A percentile compares a stretch with the other conserved stretches of the same genome.
Conservation (phyloP, 2,329 filamentous ascomycete genomes). For the Pseudocercospora fijiensis region DNA sequence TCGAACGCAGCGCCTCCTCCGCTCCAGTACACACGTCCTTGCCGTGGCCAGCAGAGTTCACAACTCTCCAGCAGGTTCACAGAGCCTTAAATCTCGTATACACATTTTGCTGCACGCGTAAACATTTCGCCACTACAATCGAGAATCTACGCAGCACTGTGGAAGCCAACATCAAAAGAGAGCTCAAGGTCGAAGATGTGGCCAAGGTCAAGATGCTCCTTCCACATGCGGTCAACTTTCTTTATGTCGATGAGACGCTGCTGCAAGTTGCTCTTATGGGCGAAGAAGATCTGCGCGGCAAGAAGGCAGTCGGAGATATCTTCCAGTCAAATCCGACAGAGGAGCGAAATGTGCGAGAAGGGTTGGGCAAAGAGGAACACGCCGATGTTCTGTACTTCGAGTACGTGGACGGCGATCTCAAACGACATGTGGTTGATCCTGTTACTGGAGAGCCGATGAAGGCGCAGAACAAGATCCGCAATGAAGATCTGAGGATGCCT, state of each 20-base stretch:
- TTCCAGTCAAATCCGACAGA: conserved; percentile 42
- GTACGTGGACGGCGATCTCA: conserved; percentile 87
- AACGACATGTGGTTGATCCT: conserved; percentile 69
- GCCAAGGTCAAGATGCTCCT: conserved; percentile 76
- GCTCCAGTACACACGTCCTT: conserved; percentile 53
- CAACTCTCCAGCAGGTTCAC: conserved; percentile 71
- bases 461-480: conserved; percentile 64
- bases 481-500: conserved; percentile 85
- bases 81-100: conserved; percentile 87
- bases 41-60: conserved; percentile 75
- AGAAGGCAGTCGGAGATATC: conserved; percentile 55
- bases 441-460: conserved; percentile 72
- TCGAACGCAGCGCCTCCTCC: conserved; percentile 51
- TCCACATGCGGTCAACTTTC: conserved; percentile 76
- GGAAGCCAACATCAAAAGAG: conserved; percentile 73
- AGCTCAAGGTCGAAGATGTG: conserved; percentile 73
- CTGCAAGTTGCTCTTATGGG: conserved; percentile 77
- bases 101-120: conserved; percentile 91
- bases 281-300: conserved; percentile 64
- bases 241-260: conserved; percentile 80
- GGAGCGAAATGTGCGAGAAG: conserved; percentile 39
- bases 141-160: conserved; percentile 83
- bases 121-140: conserved; percentile 88
- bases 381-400: conserved; percentile 81
- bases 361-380: conserved; percentile 40